Base-by-base conservation (phyloP, 352 stramenopile genomes). In the Pythium aristosporum region DNA sequence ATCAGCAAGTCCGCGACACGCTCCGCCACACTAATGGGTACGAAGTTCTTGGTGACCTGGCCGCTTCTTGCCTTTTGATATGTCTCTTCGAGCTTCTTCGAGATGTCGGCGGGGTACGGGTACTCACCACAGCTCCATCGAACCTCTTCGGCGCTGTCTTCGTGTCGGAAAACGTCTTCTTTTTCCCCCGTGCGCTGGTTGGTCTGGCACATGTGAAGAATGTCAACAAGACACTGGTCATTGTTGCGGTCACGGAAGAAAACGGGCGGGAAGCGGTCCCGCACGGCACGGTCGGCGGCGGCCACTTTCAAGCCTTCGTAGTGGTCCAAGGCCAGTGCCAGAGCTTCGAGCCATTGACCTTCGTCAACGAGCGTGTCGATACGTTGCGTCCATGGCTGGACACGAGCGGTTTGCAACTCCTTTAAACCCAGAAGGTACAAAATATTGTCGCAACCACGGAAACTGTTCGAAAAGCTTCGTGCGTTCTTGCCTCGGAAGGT, bases 321-420 rank as follows among this genome's bases (percentile, higher is more conserved):
- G 64, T 99, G 91, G 71, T 99, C 95, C 36, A 99, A 76, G 8
- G 94, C 92, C n/a, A 98, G 75, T 28, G 94, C 93, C 16, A 99
- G 82, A 3, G 96, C 96, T 71, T 99, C 95, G 7, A 99, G 80
- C 96, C 96, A 99, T 75, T 99, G 94, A 46, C 96, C 96, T 68
- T 98, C 91, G 56, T 98, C 89, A 51, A 98, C 91, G 16, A 99
- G 73, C 42, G 89, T 93, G 55, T 97, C 91, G 50, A 99, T 97
- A 58, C 94, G 88, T 65, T 97, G 80, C 32, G 84, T 96, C 76
- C 94, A 98, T 25, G 91, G 91, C 50, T 98, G 77, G 39, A 98
- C 86, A 18, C 89, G 89, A 43, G 97, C 89, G 2, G 83, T 89
- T 54, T 97, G 85, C 5, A 99, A 69, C 70, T 98, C 91, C 70